Base-by-base conservation (phyloP, 768 basidiomycete species). In the Phylloporus rhodoxanthus region DNA sequence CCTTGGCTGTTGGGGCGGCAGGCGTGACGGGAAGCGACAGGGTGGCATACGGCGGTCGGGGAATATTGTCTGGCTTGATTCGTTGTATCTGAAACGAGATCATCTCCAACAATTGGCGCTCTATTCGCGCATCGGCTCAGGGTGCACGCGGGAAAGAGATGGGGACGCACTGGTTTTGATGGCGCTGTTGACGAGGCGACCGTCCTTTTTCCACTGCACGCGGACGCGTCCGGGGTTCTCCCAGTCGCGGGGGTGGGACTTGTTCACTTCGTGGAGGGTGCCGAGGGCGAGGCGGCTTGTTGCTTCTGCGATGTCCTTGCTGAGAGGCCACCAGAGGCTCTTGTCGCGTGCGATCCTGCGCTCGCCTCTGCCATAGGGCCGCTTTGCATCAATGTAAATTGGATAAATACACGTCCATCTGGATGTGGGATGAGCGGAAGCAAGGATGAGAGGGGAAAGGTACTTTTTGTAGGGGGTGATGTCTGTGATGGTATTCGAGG, bases 321-420 rank as follows among this genome's bases (percentile, higher is more conserved):
- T 91, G 42, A 94, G 77, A 1, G 95, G 95, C 91, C 91, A 97
- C 91, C 93, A 93, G 25, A 97, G 67, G 50, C 85, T 78, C 68
- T 87, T 85, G 47, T 77, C 75, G 23, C 92, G 78, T 25, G 84
- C 73, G 48, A 98, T 81, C 43, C 95, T 78, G 34, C 95, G 82
- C 57, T 87, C 81, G 17, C 92, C 91, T 5, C 78, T 84, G 4
- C 82, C 82, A 66, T 90, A 88, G 1, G 93, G 83, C 2, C 85
- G 85, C 66, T 97, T 96, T 30, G 94, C 93, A 68, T 98, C 95
- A 49, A 98, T 80, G 69, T 97, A 97, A 62, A 97, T 87, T 5
- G 95, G 95, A 67, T 98, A 99, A 62, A 98, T 82, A 59, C 89
- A 90, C 39, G 91, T 85, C 94, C 94, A 96, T 60, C 93, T 96